These are phyloP conservation scores for Ananas comosus DNA, from an alignment of 176 grass and related monocot species.

Conservation along the genomic window DNA sequence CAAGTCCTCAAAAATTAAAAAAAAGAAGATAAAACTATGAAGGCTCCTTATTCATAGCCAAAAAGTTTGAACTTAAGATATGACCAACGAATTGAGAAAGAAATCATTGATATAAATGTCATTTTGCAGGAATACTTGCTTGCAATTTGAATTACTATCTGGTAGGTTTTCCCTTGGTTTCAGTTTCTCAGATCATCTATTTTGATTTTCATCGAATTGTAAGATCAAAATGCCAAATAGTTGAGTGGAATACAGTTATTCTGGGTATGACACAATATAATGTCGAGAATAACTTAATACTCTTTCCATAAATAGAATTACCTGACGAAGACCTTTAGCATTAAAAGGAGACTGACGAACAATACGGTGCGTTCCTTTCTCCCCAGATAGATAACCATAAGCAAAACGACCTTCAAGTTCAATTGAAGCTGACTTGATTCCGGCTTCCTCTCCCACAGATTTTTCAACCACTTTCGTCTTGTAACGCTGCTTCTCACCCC, in stretches of 20 bases:
- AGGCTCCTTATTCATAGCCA: too few species aligned
- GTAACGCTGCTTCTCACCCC: constrained; percentile 92
- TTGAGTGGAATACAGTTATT: too few species aligned
- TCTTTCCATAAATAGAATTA: constrained; percentile 17
- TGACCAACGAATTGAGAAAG: too few species aligned
- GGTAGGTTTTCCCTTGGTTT: not conserved
- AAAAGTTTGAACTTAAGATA: too few species aligned
- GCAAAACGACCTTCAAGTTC: constrained; percentile 77
- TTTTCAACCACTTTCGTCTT: constrained; percentile 82
- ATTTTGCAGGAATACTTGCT: too few species aligned
- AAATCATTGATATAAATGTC: too few species aligned
- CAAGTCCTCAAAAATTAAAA: too few species aligned
- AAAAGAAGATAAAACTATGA: too few species aligned
- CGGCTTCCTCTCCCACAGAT: constrained; percentile 85
- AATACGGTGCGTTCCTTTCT: constrained; percentile 96
- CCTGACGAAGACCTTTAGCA: constrained; percentile 93
- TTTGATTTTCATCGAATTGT: too few species aligned
- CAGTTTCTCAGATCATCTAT: too few species aligned
- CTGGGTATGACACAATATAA: too few species aligned
- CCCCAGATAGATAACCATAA: constrained; percentile 92
- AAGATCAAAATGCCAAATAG: too few species aligned
- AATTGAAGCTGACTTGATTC: constrained; percentile 89
- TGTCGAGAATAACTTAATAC: not conserved
- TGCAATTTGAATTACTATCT: not conserved
- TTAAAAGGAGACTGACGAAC: constrained; percentile 97